These are phyloP conservation scores for Picea mariana DNA, from an alignment of 83 land plant species.

Conservation along the genomic window DNA sequence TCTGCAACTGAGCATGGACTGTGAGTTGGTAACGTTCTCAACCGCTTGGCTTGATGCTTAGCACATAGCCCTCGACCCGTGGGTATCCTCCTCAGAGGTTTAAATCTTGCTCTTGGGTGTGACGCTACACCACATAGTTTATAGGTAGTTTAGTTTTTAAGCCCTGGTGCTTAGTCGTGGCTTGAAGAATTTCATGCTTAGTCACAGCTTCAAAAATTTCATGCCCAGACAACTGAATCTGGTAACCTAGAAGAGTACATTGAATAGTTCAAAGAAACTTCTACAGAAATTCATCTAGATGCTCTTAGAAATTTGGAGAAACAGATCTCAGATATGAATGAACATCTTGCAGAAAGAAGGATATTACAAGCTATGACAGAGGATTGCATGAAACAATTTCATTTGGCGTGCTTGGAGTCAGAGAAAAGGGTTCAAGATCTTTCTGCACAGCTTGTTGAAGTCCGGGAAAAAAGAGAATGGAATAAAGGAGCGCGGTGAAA, in stretches of 20 bases:
- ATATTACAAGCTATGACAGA: conserved; percentile 53
- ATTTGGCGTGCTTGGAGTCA: conserved; percentile 35
- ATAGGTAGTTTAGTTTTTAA: too few species aligned
- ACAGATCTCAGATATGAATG: conserved; percentile 33
- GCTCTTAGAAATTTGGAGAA: conserved; percentile 28
- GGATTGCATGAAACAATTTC: conserved; percentile 51
- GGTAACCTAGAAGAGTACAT: not conserved
- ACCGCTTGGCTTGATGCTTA: too few species aligned
- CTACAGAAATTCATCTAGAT: conserved; percentile 15
- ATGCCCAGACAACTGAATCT: conserved; percentile 1
- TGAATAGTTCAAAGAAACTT: conserved; percentile 1
- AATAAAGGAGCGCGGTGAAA: too few species aligned
- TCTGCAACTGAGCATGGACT: too few species aligned
- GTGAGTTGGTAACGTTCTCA: too few species aligned
- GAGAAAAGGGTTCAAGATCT: conserved; percentile 65
- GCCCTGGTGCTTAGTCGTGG: too few species aligned
- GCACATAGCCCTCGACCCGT: too few species aligned
- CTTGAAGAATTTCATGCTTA: too few species aligned
- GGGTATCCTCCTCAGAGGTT: too few species aligned
- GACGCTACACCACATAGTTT: too few species aligned
- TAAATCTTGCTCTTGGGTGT: too few species aligned
- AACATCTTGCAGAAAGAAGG: conserved; percentile 48
- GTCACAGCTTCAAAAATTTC: conserved; percentile 29
- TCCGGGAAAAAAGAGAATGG: too few species aligned
- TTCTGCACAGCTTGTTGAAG: conserved; percentile 58